A percentile compares a stretch with the other conserved stretches of the same genome.
These are phyloP conservation scores for Porcisia hertigi DNA, from an alignment of 208 protist genomes.

Conservation along the genomic window DNA sequence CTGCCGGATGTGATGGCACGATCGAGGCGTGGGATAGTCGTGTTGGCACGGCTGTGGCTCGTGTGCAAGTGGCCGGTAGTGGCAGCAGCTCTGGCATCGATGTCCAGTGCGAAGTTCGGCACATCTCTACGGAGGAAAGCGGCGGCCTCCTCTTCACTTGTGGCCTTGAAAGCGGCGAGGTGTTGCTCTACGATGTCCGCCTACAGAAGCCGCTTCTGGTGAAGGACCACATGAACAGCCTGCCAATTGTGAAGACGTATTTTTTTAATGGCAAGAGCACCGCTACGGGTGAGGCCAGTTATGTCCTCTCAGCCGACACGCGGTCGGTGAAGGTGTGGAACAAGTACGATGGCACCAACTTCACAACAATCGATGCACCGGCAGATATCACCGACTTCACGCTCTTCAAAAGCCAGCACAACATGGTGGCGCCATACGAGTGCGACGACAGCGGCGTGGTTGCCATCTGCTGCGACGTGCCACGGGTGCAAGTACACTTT, in stretches of 20 bases:
- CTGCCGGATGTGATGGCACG: constrained; percentile 73
- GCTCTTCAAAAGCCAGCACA: constrained; percentile 80
- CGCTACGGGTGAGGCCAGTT: constrained; percentile 68
- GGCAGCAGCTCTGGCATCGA: constrained; percentile 38
- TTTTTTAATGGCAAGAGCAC: constrained; percentile 90
- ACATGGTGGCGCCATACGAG: constrained; percentile 78
- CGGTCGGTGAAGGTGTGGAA: constrained; percentile 95
- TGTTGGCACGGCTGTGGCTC: constrained; percentile 41
- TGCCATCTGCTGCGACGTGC: constrained; percentile 90
- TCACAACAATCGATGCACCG: constrained; percentile 87
- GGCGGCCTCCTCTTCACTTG: constrained; percentile 84
- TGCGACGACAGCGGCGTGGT: constrained; percentile 89
- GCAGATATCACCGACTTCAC: constrained; percentile 88
- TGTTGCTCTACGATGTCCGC: constrained; percentile 89
- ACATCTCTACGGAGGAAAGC: constrained; percentile 67
- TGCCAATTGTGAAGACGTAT: constrained; percentile 93
- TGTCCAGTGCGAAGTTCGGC: constrained; percentile 53
- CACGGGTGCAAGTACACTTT: constrained; percentile 95
- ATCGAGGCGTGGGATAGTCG: constrained; percentile 87
- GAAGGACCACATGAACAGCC: constrained; percentile 96
- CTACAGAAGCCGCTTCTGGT: constrained; percentile 84
- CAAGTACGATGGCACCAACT: constrained; percentile 78
- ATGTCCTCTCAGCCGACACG: constrained; percentile 85
- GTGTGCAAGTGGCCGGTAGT: constrained; percentile 44
- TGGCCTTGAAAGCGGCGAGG: constrained; percentile 76